Conservation (phyloP, 2,329 filamentous ascomycete species). For the Diaporthe longicolla region DNA sequence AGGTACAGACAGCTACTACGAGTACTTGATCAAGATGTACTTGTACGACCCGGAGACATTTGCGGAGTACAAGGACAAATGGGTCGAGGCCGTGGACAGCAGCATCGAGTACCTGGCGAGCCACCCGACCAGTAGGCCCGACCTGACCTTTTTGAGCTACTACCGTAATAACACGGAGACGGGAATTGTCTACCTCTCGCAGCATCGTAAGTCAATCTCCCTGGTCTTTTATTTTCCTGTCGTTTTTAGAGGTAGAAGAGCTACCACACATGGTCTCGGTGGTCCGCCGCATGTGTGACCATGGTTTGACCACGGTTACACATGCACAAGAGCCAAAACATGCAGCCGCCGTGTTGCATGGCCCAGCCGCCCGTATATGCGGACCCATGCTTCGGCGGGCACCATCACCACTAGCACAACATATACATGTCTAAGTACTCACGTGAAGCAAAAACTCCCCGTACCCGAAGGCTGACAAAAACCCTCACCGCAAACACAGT, state of each 20-base stretch:
- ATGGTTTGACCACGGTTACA: not conserved
- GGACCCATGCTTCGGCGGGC: not conserved
- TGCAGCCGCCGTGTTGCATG: not conserved
- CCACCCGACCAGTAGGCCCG: slow-evolving; percentile 74
- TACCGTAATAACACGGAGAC: slow-evolving; percentile 60
- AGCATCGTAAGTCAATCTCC: slow-evolving; percentile 60
- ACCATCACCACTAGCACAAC: not conserved
- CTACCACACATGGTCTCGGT: not conserved
- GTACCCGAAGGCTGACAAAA: slow-evolving; percentile 45
- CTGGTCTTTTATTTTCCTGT: not conserved
- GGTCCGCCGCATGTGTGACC: slow-evolving; percentile 7
- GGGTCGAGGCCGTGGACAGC: slow-evolving; percentile 82
- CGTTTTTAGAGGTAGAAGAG: not conserved
- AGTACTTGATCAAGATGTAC: slow-evolving; percentile 94
- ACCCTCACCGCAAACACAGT: slow-evolving; percentile 61
- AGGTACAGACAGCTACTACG: slow-evolving; percentile 85
- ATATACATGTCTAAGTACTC: not conserved
- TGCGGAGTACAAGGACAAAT: slow-evolving; percentile 76
- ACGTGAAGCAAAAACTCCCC: not conserved
- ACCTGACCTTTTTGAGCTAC: slow-evolving; percentile 79
- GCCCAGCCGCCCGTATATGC: slow-evolving; percentile 18
- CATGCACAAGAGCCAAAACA: slow-evolving; percentile 12
- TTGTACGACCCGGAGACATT: slow-evolving; percentile 80
- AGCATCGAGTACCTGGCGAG: slow-evolving; percentile 80
- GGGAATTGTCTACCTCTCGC: slow-evolving; percentile 56